Percentiles rank a stretch among this genome's conserved stretches.
These are phyloP conservation scores for Phialophora macrospora DNA, from an alignment of 2,329 filamentous ascomycete genomes.

Conservation along the genomic window DNA sequence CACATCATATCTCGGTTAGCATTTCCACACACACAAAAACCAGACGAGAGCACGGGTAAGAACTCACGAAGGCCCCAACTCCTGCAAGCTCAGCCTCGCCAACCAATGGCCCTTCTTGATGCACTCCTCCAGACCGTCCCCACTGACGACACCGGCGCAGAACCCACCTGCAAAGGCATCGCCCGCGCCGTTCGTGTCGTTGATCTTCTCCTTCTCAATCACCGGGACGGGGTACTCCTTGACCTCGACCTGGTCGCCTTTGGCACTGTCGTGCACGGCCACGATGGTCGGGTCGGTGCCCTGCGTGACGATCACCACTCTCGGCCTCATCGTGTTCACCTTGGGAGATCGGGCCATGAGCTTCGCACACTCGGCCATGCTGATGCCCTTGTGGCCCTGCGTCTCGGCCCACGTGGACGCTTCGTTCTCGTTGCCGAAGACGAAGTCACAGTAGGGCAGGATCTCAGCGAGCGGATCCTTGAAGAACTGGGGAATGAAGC, in stretches of 20 bases:
- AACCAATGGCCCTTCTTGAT: conserved; percentile 97
- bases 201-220: conserved; percentile 78
- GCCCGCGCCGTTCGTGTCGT: conserved; percentile 95
- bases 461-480: conserved; percentile 89
- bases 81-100: conserved; percentile 88
- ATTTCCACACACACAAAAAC: neutral
- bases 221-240: conserved; percentile 80
- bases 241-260: conserved; percentile 61
- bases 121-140: conserved; percentile 75
- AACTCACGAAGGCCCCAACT: conserved; percentile 87
- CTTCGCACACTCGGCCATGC: conserved; percentile 71
- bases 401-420: conserved; percentile 84
- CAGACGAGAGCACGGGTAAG: conserved; percentile 12
- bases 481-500: conserved; percentile 97
- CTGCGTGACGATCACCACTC: conserved; percentile 91
- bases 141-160: conserved; percentile 83
- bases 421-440: conserved; percentile 97
- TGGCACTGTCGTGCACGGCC: conserved; percentile 71
- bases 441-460: conserved; percentile 92
- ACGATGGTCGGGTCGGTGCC: conserved; percentile 90
- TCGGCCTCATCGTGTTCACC: conserved; percentile 75
- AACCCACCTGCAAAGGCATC: conserved; percentile 97
- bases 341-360: conserved; percentile 82
- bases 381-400: conserved; percentile 72
- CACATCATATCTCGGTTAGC: conserved; percentile 19